Conservation (phyloP, 176 grass and related monocot species). For the Poa annua region DNA sequence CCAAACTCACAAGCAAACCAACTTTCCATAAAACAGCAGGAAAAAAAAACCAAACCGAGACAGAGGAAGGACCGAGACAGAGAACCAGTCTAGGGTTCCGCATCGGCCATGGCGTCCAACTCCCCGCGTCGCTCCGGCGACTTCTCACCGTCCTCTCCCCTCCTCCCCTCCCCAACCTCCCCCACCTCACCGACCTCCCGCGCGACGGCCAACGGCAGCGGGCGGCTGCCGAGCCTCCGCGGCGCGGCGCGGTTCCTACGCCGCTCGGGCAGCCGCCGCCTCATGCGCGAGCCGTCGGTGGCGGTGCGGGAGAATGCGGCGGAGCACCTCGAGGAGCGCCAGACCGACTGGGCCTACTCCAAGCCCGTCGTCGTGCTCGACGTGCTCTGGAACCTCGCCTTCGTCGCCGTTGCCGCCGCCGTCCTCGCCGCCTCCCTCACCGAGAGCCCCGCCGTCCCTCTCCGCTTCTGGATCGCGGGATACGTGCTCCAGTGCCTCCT, state of each 20-base stretch:
- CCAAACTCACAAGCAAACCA: no score
- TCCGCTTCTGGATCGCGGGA: slow-evolving; percentile 12
- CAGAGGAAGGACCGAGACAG: not conserved
- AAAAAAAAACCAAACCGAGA: not conserved
- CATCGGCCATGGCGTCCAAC: slow-evolving; percentile 24
- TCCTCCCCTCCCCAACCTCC: not conserved
- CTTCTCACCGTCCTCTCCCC: slow-evolving; percentile 17
- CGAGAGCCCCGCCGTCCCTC: slow-evolving; percentile 9
- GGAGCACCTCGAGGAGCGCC: slow-evolving; percentile 75
- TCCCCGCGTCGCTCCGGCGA: slow-evolving; percentile 24
- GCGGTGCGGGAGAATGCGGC: slow-evolving; percentile 71
- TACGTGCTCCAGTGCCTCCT: slow-evolving; percentile 20
- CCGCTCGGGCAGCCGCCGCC: slow-evolving; percentile 63
- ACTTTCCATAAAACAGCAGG: no score
- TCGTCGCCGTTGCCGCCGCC: slow-evolving; percentile 63
- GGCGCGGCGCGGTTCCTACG: slow-evolving; percentile 73
- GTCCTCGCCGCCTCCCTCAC: slow-evolving; percentile 47
- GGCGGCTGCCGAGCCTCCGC: slow-evolving; percentile 59
- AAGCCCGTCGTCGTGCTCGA: slow-evolving; percentile 84
- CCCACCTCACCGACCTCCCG: slow-evolving; percentile 7
- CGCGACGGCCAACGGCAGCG: slow-evolving; percentile 19
- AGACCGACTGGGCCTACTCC: slow-evolving; percentile 88
- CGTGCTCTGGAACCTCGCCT: slow-evolving; percentile 80
- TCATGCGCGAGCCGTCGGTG: slow-evolving; percentile 82
- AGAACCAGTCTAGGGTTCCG: slow-evolving; percentile 1